Conservation (phyloP, 768 basidiomycete species). For the Trametes cinnabarina region DNA sequence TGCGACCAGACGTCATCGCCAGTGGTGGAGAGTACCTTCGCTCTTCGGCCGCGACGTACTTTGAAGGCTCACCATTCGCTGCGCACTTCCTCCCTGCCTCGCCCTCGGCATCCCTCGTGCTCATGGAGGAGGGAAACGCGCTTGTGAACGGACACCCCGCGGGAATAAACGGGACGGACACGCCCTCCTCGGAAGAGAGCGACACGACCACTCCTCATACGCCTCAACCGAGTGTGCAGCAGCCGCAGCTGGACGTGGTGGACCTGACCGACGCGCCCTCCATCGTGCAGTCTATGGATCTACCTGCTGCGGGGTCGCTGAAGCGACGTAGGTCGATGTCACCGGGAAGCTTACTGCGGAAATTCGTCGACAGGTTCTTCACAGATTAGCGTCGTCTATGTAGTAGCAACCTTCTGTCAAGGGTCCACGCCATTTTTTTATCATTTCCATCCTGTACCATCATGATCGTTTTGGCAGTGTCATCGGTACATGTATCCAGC, state of each 20-base stretch:
- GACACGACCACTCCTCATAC: constrained; percentile 1
- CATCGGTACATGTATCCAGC: no score
- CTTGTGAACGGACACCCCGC: not conserved
- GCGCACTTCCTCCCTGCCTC: not conserved
- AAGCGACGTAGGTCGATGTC: constrained; percentile 3
- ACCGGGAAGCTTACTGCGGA: constrained; percentile 14
- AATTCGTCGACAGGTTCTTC: constrained; percentile 21
- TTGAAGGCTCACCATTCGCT: constrained; percentile 5
- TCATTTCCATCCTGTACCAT: no score
- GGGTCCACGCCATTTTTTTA: no score
- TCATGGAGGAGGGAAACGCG: not conserved
- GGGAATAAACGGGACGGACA: not conserved
- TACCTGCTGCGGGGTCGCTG: not conserved
- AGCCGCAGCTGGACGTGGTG: constrained; percentile 1
- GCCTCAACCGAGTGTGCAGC: constrained; percentile 8
- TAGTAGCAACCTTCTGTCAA: not conserved
- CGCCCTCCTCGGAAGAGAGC: not conserved
- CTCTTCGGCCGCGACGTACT: constrained; percentile 19
- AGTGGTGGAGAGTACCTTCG: constrained; percentile 9
- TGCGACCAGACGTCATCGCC: constrained; percentile 17
- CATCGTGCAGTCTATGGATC: not conserved
- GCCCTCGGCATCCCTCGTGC: not conserved
- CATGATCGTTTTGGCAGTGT: no score
- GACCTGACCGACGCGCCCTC: not conserved
- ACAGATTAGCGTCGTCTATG: no score